Evolutionary conservation across 306 rosid genomes (phyloP).

Genomic region (Macrotyloma uniflorum): DNA sequence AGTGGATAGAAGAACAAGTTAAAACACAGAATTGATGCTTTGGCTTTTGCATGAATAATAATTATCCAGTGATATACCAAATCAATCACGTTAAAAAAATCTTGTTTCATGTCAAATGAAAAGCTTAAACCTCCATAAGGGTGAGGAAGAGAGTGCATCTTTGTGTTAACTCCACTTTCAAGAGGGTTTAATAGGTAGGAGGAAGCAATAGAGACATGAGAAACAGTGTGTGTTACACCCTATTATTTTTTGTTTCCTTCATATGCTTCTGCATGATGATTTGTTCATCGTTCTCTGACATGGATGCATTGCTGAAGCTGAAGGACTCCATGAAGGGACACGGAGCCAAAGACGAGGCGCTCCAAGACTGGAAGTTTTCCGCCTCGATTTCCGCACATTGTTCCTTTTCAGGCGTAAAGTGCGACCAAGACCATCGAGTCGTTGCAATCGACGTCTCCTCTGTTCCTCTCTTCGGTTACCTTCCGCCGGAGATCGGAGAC

Average conservation of each 20-base stretch:
- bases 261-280: slow-evolving; percentile 13
- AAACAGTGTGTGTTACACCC: not conserved
- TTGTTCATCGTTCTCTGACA: slow-evolving; percentile 47
- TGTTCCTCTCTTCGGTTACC: slow-evolving; percentile 48
- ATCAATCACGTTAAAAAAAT: slow-evolving; percentile 16
- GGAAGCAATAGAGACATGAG: slow-evolving; percentile 35
- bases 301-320: slow-evolving; percentile 61
- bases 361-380: slow-evolving; percentile 57
- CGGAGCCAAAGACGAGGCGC: slow-evolving; percentile 40
- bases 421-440: slow-evolving; percentile 52
- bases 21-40: slow-evolving; percentile 41
- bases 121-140: slow-evolving; percentile 8
- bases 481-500: slow-evolving; percentile 70
- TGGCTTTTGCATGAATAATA: slow-evolving; percentile 1
- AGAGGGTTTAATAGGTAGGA: not conserved
- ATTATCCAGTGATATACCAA: slow-evolving; percentile 23
- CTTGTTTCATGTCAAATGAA: slow-evolving; percentile 36
- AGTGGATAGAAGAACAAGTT: slow-evolving; percentile 25
- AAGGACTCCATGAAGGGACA: slow-evolving; percentile 55
- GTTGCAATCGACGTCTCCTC: slow-evolving; percentile 50
- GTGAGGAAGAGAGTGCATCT: slow-evolving; percentile 21
- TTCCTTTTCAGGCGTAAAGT: slow-evolving; percentile 59
- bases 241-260: slow-evolving; percentile 18
- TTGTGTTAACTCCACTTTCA: not conserved
- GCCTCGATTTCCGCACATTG: slow-evolving; percentile 54